Evolutionary conservation across 129 eudicot genomes (phyloP), one percentile per base, ranked within the genome.

Genomic region (Centella asiatica): DNA sequence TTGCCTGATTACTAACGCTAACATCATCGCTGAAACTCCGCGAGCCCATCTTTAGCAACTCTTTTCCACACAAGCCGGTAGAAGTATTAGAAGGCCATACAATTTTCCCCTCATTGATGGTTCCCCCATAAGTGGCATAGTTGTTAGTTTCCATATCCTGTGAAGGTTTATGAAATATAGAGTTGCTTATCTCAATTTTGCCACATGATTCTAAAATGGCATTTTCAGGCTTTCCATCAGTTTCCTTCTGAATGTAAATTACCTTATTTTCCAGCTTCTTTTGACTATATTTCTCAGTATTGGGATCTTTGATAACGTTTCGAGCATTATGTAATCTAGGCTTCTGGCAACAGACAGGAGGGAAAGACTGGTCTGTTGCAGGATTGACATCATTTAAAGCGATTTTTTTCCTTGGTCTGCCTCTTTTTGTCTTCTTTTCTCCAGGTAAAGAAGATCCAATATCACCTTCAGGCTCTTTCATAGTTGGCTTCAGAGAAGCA

Each of bases 341-440:
- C 47, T 52, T 25, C 29, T 27, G 23, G 4, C 46, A 33, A 60
- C 13, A 46, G 8, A 32, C 42, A 4, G 22, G 64, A 24, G 72
- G 55, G 29, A 2, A 42, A 27, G 62, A 42, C 33, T 37, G 31
- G 27, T 51, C 63, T n/a, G 49, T n/a, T 23, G 52, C 49, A 39
- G 60, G 62, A 37, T 48, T 60, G 9, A 25, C 26, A 70, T 70
- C 19, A 17, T 22, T 51, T 28, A 24, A 7, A 51, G 69, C 44
- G 37, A 10, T 50, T 33, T 1, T 32, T 33, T 23, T 58, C 51
- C 32, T 69, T 36, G 75, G 75, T 44, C 69, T 70, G 20, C 68
- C 62, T 49, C 62, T 61, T 59, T 70, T 70, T 36, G 68, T 23
- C 64, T 23, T 49, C 42, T 62, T 50, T 26, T 6, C 31, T 52